Evolutionary conservation across 306 rosid species (phyloP).

Genomic region (Inga leiocalycina): DNA sequence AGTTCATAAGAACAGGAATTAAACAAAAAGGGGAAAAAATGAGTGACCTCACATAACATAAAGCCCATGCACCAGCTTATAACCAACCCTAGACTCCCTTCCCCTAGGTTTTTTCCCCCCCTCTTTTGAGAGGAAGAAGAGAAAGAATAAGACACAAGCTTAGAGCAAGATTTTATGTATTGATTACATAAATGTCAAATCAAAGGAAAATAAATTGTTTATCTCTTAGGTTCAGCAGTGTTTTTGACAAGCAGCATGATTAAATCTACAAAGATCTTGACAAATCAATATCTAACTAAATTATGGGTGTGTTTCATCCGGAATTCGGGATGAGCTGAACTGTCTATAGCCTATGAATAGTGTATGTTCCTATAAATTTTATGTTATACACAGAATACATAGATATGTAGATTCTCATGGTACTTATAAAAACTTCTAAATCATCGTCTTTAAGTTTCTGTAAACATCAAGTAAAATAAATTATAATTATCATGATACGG

Average conservation of each 20-base stretch:
- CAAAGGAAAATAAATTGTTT: neutral
- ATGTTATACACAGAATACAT: neutral
- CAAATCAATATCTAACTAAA: neutral
- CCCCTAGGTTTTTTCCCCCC: neutral
- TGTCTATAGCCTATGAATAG: neutral
- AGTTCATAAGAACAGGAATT: conserved; percentile 74
- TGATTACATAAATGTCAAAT: neutral
- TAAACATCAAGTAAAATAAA: conserved; percentile 21
- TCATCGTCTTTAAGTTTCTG: neutral
- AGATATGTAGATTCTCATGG: neutral
- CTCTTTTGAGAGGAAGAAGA: neutral
- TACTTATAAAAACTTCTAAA: neutral
- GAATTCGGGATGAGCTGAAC: neutral
- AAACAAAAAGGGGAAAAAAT: conserved; percentile 19
- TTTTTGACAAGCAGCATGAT: neutral
- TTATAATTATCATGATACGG: conserved; percentile 20
- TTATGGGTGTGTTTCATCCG: neutral
- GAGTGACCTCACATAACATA: conserved; percentile 12
- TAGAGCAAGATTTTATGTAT: neutral
- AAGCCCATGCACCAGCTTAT: conserved; percentile 28
- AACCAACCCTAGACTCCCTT: conserved; percentile 21
- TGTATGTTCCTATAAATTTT: neutral
- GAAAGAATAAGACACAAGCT: conserved; percentile 6
- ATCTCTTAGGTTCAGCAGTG: conserved; percentile 17
- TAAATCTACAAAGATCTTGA: neutral